phyloP scores from a whole-genome alignment of 2,329 filamentous ascomycete species.

The Fusarium tjaetaba region DNA sequence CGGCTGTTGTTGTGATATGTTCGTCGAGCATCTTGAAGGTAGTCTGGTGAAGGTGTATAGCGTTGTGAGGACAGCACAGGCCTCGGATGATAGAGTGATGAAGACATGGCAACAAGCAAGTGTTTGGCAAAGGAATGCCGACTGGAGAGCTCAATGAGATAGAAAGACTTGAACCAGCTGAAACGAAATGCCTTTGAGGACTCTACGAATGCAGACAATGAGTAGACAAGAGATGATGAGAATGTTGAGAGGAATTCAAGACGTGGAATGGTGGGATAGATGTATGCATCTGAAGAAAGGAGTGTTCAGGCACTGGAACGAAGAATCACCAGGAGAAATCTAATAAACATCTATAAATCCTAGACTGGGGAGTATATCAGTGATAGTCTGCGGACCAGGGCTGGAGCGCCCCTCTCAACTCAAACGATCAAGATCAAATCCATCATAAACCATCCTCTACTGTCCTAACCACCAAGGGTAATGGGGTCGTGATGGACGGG shows the following conservation, averaged over 20 bases:
- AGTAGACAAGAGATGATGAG: conserved; percentile 51
- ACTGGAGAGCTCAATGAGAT: conserved; percentile 43
- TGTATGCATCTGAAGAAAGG: conserved; percentile 51
- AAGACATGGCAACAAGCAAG: conserved; percentile 47
- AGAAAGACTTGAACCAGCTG: conserved; percentile 43
- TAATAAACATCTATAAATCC: conserved; percentile 51
- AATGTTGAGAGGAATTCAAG: conserved; percentile 57
- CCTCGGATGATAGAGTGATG: conserved; percentile 54
- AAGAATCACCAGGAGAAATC: conserved; percentile 46
- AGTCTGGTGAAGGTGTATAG: conserved; percentile 59
- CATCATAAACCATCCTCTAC: conserved; percentile 37
- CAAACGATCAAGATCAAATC: conserved; percentile 49
- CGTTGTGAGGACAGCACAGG: conserved; percentile 62
- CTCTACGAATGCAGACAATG: conserved; percentile 46
- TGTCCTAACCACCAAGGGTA: conserved; percentile 44
- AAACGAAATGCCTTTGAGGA: conserved; percentile 45
- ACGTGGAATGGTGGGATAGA: conserved; percentile 56
- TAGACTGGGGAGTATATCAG: conserved; percentile 49
- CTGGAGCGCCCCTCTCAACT: conserved; percentile 44
- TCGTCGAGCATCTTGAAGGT: conserved; percentile 56
- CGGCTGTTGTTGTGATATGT: conserved; percentile 50
- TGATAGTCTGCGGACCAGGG: conserved; percentile 47
- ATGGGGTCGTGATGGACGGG: conserved; percentile 33
- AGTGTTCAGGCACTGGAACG: conserved; percentile 52
- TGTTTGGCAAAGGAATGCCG: conserved; percentile 47